Base-by-base conservation (phyloP, 2,329 filamentous ascomycete genomes). In the Coniochaeta sp. region DNA sequence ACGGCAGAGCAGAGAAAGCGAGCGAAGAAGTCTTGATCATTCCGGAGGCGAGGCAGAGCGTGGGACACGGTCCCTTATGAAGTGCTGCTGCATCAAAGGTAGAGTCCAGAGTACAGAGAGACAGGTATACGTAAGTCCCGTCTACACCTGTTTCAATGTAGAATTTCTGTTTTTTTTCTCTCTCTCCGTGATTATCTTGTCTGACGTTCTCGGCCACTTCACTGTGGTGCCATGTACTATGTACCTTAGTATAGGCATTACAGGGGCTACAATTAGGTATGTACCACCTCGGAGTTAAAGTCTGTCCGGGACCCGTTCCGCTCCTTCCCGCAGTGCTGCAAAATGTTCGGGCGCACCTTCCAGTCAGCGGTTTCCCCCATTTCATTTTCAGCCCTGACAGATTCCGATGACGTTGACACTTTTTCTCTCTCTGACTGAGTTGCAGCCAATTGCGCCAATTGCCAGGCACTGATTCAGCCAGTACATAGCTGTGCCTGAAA, bases 61-160 rank as follows among this genome's bases (percentile, higher is more conserved):
- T 44, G 50, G 63, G 64, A 63, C 62, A 58, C 24, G 58, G 60
- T 61, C 64, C 63, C 64, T 66, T 65, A 62, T 63, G 33, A 60
- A 60, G 58, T 28, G 43, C 52, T 44, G 34, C 52, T 40, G 50
- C 36, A 40, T 40, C 17, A 38, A 16, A 17, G n/a, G n/a, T n/a
- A n/a, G n/a, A n/a, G n/a, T n/a, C n/a, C n/a, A n/a, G n/a, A n/a
- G n/a, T n/a, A n/a, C n/a, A 11, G 31, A 33, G 31, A 33, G 31
- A 33, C 6, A 36, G 34, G 34, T 36, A 36, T 36, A 36, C 34
- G 34, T 36, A 36, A 36, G 34, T 36, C 11, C 12, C 28, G 28
- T 12, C 34, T 36, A 6, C 34, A 12, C 11, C 34, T 12, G 8
- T 36, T 36, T 36, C 34, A 6, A 6, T 31, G 34, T 6, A 36